phyloP scores from a whole-genome alignment of 2,329 filamentous ascomycete genomes.

The Sphaceloma murrayae region DNA sequence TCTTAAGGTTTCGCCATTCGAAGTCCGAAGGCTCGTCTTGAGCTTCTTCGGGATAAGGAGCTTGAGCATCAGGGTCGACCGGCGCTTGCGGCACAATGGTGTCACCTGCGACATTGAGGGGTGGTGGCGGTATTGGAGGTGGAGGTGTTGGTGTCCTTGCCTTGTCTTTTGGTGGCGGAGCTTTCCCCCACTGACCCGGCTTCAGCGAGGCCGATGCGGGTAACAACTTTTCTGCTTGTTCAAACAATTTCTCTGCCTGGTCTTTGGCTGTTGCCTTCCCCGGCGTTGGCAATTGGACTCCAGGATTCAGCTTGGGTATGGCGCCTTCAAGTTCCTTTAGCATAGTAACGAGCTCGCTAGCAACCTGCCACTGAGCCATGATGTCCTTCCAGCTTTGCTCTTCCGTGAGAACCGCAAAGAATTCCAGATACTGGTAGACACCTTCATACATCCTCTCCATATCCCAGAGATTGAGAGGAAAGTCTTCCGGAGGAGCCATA shows the following conservation, averaged over 20 bases:
- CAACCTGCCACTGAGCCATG: conserved; percentile 83
- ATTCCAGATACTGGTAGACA: conserved; percentile 86
- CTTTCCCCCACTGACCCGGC: neutral
- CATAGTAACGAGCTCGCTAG: conserved; percentile 78
- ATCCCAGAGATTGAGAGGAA: conserved; percentile 91
- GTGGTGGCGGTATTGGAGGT: conserved; percentile 10
- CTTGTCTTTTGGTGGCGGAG: neutral
- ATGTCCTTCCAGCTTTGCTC: conserved; percentile 73
- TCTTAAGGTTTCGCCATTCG: conserved; percentile 78
- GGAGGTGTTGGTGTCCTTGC: neutral
- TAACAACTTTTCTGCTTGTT: conserved; percentile 1
- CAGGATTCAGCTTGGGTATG: conserved; percentile 65
- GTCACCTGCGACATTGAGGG: conserved; percentile 4
- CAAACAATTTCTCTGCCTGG: conserved; percentile 2
- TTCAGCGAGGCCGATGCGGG: conserved; percentile 11
- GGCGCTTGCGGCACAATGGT: conserved; percentile 2
- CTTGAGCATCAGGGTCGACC: conserved; percentile 33
- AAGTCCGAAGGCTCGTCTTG: conserved; percentile 57
- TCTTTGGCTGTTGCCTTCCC: neutral
- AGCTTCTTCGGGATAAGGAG: conserved; percentile 35
- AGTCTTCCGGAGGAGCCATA: conserved; percentile 69
- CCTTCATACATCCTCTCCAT: conserved; percentile 96
- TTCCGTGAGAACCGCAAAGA: conserved; percentile 81
- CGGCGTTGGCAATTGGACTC: conserved; percentile 13
- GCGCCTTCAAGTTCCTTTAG: conserved; percentile 80